Conservation (phyloP, 176 grass and related monocot species). For the Olyra latifolia region DNA sequence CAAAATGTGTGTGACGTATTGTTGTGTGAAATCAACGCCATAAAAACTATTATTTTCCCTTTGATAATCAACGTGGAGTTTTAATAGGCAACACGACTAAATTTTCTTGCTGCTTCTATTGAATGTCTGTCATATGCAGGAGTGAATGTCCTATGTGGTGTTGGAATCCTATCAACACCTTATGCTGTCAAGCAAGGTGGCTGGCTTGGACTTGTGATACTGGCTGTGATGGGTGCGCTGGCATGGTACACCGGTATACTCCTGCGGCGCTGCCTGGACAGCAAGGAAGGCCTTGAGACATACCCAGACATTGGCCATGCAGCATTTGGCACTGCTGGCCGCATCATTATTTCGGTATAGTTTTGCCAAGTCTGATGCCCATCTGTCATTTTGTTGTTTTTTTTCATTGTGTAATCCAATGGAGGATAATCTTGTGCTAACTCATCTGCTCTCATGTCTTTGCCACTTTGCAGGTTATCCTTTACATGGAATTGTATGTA, state of each 20-base stretch:
- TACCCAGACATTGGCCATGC: slow-evolving; percentile 75
- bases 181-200: slow-evolving; percentile 67
- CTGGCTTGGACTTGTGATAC: slow-evolving; percentile 53
- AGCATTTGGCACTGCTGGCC: slow-evolving; percentile 58
- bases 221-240: slow-evolving; percentile 41
- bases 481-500: slow-evolving; percentile 81
- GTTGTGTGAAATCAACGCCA: no score
- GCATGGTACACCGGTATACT: slow-evolving; percentile 66
- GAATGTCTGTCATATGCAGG: slow-evolving; percentile 27
- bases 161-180: slow-evolving; percentile 70
- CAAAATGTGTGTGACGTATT: no score
- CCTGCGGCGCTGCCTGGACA: slow-evolving; percentile 62
- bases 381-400: neutral
- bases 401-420: no score
- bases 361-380: neutral
- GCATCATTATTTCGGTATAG: slow-evolving; percentile 55
- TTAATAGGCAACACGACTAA: no score
- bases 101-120: no score
- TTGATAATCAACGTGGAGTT: no score
- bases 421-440: neutral
- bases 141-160: slow-evolving; percentile 69
- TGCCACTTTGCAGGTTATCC: slow-evolving; percentile 47
- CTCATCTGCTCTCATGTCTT: neutral
- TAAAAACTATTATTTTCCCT: no score
- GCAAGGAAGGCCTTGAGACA: slow-evolving; percentile 57